Evolutionary conservation across 2,329 filamentous ascomycete genomes (phyloP).

Genomic region (Penicillium crustosum): DNA sequence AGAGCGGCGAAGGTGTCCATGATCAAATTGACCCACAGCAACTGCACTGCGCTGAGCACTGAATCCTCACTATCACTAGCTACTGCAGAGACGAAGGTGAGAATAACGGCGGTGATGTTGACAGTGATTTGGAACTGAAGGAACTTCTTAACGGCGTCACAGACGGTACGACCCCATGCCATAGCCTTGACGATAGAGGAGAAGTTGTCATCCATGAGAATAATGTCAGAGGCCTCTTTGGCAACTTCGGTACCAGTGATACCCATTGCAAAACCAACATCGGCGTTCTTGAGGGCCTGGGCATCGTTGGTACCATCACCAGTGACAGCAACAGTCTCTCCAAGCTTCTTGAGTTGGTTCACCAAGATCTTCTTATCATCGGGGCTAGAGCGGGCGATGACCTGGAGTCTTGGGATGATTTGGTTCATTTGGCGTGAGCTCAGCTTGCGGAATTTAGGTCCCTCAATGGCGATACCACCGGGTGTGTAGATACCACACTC

Average conservation of each 20-base stretch:
- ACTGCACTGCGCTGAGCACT: slow-evolving; percentile 65
- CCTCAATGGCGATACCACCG: slow-evolving; percentile 72
- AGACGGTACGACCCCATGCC: slow-evolving; percentile 76
- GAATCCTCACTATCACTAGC: slow-evolving; percentile 56
- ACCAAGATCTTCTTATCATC: slow-evolving; percentile 76
- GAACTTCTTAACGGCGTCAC: slow-evolving; percentile 75
- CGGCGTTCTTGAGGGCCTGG: slow-evolving; percentile 75
- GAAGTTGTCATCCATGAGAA: slow-evolving; percentile 87
- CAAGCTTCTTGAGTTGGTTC: slow-evolving; percentile 67
- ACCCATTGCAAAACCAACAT: slow-evolving; percentile 84
- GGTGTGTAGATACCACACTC: slow-evolving; percentile 74
- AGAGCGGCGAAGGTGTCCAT: slow-evolving; percentile 69
- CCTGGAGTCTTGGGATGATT: slow-evolving; percentile 67
- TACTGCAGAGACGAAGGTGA: slow-evolving; percentile 65
- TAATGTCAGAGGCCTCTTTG: slow-evolving; percentile 81
- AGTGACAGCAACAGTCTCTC: slow-evolving; percentile 78
- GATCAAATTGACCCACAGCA: slow-evolving; percentile 69
- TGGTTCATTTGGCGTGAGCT: slow-evolving; percentile 64
- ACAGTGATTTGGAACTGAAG: slow-evolving; percentile 56
- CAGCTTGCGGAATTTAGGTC: slow-evolving; percentile 73
- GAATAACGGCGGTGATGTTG: slow-evolving; percentile 66
- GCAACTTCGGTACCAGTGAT: slow-evolving; percentile 80
- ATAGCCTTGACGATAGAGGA: slow-evolving; percentile 81
- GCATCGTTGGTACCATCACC: slow-evolving; percentile 84
- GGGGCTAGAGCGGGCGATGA: slow-evolving; percentile 71